Evolutionary conservation across 2,329 filamentous ascomycete species (phyloP).

Genomic region (Fusarium sp.): DNA sequence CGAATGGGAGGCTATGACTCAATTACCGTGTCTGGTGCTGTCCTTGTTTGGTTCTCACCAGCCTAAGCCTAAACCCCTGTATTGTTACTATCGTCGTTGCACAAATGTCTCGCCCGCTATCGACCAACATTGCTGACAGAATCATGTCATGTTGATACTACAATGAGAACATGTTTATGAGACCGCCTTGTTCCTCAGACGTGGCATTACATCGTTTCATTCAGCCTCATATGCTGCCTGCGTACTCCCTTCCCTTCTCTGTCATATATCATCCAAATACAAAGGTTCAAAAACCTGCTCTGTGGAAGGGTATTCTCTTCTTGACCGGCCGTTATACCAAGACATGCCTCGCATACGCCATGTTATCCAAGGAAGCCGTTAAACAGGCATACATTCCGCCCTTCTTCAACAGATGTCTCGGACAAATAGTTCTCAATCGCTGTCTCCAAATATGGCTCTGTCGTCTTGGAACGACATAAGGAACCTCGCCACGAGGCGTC

Average conservation of each 20-base stretch:
- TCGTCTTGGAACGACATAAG: constrained; percentile 65
- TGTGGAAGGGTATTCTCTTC: constrained; percentile 21
- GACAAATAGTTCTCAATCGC: constrained; percentile 26
- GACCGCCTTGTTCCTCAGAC: not conserved
- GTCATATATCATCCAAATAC: constrained; percentile 1
- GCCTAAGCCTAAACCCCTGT: not conserved
- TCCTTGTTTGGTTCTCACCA: not conserved
- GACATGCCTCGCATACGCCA: constrained; percentile 32
- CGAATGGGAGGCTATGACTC: not conserved
- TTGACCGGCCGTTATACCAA: constrained; percentile 27
- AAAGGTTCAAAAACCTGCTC: not conserved
- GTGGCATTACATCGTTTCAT: not conserved
- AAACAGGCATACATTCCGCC: constrained; percentile 6
- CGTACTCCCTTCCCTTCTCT: not conserved
- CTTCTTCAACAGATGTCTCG: constrained; percentile 34
- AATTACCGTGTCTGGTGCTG: not conserved
- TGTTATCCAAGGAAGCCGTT: constrained; percentile 32
- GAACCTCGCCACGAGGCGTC: constrained; percentile 65
- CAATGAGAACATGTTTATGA: constrained; percentile 1
- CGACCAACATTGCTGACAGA: not conserved
- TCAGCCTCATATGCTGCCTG: constrained; percentile 19
- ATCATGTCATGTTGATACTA: constrained; percentile 11
- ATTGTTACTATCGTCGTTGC: not conserved
- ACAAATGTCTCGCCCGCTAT: constrained; percentile 17
- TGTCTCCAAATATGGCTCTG: constrained; percentile 58